Evolutionary conservation across 164 flowering plant species (phyloP).

Genomic region (Vitis riparia): DNA sequence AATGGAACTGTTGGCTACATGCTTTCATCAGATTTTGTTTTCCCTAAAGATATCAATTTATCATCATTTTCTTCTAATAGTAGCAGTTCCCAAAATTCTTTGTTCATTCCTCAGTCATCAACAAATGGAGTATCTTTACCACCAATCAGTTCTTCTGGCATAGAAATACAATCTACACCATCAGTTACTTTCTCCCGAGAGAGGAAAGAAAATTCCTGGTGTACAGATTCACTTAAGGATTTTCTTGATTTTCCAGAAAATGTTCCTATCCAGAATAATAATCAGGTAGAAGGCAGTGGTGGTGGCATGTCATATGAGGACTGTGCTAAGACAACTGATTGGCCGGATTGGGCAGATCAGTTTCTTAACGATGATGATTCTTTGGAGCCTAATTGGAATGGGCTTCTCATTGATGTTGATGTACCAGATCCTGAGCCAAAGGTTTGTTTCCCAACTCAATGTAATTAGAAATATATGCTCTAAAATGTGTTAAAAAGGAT

Average conservation of each 20-base stretch:
- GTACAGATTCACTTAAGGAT: conserved; percentile 29
- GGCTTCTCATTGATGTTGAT: conserved; percentile 29
- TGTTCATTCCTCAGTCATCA: conserved; percentile 31
- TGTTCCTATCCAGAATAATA: conserved; percentile 18
- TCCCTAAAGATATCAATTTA: conserved; percentile 10
- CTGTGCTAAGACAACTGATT: conserved; percentile 24
- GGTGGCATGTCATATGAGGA: conserved; percentile 25
- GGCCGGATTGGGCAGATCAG: conserved; percentile 44
- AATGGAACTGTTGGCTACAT: conserved; percentile 19
- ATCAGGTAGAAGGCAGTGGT: conserved; percentile 17
- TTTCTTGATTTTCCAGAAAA: conserved; percentile 35
- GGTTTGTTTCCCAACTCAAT: conserved; percentile 23
- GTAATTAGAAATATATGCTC: too few species aligned
- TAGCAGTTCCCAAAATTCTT: conserved; percentile 13
- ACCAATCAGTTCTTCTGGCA: conserved; percentile 8
- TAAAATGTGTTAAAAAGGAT: too few species aligned
- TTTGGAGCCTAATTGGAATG: conserved; percentile 38
- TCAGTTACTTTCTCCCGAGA: conserved; percentile 21
- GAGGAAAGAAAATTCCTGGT: conserved; percentile 37
- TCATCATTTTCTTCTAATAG: conserved; percentile 18
- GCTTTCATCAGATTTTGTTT: conserved; percentile 23
- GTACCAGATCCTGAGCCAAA: conserved; percentile 24
- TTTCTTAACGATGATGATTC: conserved; percentile 35
- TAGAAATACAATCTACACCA: conserved; percentile 24
- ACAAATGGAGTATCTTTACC: conserved; percentile 17